phyloP scores from a whole-genome alignment of 1,284 basidiomycete species.

The Hemileccinum hortonii region DNA sequence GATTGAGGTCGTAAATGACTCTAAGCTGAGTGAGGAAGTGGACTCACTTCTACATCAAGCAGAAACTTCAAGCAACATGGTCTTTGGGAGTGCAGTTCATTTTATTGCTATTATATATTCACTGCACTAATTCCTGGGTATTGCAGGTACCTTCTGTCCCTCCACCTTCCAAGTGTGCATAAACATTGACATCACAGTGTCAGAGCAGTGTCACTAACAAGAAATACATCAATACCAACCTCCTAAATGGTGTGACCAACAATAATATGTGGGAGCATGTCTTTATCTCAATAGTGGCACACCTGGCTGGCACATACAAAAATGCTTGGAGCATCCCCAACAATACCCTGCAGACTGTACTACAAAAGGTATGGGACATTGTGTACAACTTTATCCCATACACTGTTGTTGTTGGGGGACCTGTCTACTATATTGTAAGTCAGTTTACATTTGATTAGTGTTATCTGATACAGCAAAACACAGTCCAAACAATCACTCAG shows the following conservation, averaged over 20 bases:
- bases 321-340: not conserved
- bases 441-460: not conserved
- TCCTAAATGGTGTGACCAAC: not conserved
- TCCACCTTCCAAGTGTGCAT: not conserved
- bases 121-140: not conserved
- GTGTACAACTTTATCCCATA: not conserved
- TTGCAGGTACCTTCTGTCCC: not conserved
- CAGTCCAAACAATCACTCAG: conserved; percentile 1
- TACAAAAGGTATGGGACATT: not conserved
- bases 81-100: not conserved
- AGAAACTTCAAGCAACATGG: not conserved
- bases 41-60: no score
- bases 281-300: not conserved
- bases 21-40: not conserved
- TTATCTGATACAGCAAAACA: not conserved
- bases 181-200: not conserved
- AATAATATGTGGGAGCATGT: not conserved
- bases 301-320: not conserved
- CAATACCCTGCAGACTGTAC: not conserved
- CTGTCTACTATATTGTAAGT: conserved; percentile 4
- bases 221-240: not conserved
- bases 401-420: not conserved
- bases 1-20: not conserved
- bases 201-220: not conserved
- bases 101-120: not conserved